Evolutionary conservation across 345 rosid genomes (phyloP), one percentile per base, ranked within the genome.

Genomic region (Atalantia buxifolia): DNA sequence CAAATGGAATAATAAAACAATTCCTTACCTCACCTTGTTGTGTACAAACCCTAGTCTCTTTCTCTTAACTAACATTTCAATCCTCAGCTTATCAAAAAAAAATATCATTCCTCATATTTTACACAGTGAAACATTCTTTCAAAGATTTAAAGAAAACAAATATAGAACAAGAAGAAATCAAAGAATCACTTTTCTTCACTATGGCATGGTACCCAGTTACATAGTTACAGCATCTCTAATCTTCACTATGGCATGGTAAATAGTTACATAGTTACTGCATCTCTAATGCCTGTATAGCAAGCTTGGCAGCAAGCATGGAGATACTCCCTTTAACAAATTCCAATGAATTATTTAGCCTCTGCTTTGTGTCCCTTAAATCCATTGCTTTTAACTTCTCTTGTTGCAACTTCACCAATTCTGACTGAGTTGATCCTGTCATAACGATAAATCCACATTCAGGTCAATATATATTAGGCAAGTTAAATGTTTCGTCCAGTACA

Each of bases 261-360:
- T 42, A 42, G 50, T 12, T 42, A 42, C 50, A 45, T 13, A 19
- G 24, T 77, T 74, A 79, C 67, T 77, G 74, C 74, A 85, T 86
- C 79, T 76, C 91, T 61, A 90, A 67, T 9, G 98, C 88, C 69
- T 92, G 95, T 75, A 93, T 92, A 12, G 98, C 98, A 77, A 93
- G 90, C 84, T 92, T 93, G 71, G 98, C 98, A 27, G 91, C 93
- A 66, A 93, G 76, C 68, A 87, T 81, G 27, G 94, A 90, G 53
- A 87, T 85, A 71, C 85, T 93, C 81, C 86, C 92, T 10, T 86
- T 87, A 31, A 87, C 76, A 53, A 88, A 79, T 36, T 79, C 83
- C 72, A 89, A 61, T 42, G 98, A 89, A 63, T 69, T 79, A 12
- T 92, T 83, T 61, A 93, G 85, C 86, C 98, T 90, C 80, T 80